Evolutionary conservation across 306 rosid genomes (phyloP).

Genomic region (Glycyrrhiza uralensis): DNA sequence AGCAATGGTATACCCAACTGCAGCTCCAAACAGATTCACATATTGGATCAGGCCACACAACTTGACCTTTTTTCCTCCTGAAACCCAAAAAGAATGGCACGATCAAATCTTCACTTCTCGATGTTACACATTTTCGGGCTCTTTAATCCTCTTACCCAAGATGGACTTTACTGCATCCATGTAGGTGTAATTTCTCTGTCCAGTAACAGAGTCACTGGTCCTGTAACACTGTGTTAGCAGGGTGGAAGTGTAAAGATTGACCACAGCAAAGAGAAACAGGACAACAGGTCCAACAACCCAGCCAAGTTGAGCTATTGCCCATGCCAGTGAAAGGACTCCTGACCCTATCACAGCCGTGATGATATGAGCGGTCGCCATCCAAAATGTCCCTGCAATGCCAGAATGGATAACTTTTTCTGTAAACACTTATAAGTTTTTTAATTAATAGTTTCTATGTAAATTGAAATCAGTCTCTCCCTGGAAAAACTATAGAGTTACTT

Average conservation of each 20-base stretch:
- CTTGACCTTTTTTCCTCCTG: constrained; percentile 64
- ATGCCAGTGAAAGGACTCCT: constrained; percentile 72
- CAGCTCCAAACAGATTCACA: constrained; percentile 61
- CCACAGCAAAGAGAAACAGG: constrained; percentile 58
- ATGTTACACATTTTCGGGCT: background rate
- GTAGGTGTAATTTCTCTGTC: constrained; percentile 77
- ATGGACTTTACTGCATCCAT: constrained; percentile 72
- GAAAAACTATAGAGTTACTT: no score
- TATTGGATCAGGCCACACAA: constrained; percentile 66
- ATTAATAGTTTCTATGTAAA: no score
- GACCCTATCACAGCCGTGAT: constrained; percentile 81
- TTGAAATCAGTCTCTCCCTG: no score
- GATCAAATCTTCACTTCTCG: background rate
- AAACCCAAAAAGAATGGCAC: constrained; percentile 11
- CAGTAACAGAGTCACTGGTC: constrained; percentile 47
- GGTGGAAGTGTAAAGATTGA: constrained; percentile 60
- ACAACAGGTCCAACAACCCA: constrained; percentile 67
- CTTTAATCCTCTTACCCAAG: constrained; percentile 41
- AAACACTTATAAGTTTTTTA: no score
- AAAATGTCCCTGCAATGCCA: constrained; percentile 55
- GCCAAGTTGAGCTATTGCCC: constrained; percentile 81
- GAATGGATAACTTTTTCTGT: no score
- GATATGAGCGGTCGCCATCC: constrained; percentile 72
- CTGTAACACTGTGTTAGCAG: constrained; percentile 61
- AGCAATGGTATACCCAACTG: constrained; percentile 72